phyloP scores from a whole-genome alignment of 2,329 filamentous ascomycete species.

The Microcyclosporella mali region DNA sequence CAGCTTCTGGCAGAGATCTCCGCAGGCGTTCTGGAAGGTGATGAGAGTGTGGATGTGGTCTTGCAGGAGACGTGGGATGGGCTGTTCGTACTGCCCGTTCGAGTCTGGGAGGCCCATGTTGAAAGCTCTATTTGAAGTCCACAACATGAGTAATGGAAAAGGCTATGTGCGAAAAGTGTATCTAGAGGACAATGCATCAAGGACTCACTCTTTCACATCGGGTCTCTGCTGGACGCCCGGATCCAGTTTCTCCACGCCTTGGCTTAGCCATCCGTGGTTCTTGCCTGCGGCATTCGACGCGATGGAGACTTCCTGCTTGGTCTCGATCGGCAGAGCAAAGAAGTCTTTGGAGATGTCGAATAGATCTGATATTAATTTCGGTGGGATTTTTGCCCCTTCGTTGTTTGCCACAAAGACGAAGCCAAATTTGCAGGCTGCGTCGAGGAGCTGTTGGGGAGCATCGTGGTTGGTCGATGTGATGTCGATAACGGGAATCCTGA shows the following conservation, averaged over 20 bases:
- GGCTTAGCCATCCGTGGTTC: conserved; percentile 83
- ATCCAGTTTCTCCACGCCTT: conserved; percentile 84
- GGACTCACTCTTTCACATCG: conserved; percentile 70
- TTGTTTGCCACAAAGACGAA: conserved; percentile 84
- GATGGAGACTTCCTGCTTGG: conserved; percentile 71
- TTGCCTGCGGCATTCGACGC: conserved; percentile 53
- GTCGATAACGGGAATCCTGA: conserved; percentile 71
- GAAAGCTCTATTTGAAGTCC: conserved; percentile 60
- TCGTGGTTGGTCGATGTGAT: conserved; percentile 57
- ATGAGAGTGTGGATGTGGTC: conserved; percentile 56
- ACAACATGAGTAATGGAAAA: too few relatives aligned
- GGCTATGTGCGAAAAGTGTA: neutral
- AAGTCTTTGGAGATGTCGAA: conserved; percentile 69
- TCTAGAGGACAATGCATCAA: neutral
- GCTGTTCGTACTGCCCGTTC: conserved; percentile 64
- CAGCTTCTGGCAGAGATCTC: conserved; percentile 64
- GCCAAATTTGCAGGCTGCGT: conserved; percentile 74
- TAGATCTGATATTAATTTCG: conserved; percentile 59
- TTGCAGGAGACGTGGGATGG: conserved; percentile 61
- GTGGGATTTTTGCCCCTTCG: conserved; percentile 53
- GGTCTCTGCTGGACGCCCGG: conserved; percentile 65
- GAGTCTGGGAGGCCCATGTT: conserved; percentile 74
- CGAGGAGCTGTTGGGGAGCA: conserved; percentile 63
- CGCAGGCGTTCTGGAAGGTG: conserved; percentile 65
- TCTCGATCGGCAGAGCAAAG: conserved; percentile 62